Base-by-base conservation (phyloP, 2,329 filamentous ascomycete genomes). In the Fusarium sp. region DNA sequence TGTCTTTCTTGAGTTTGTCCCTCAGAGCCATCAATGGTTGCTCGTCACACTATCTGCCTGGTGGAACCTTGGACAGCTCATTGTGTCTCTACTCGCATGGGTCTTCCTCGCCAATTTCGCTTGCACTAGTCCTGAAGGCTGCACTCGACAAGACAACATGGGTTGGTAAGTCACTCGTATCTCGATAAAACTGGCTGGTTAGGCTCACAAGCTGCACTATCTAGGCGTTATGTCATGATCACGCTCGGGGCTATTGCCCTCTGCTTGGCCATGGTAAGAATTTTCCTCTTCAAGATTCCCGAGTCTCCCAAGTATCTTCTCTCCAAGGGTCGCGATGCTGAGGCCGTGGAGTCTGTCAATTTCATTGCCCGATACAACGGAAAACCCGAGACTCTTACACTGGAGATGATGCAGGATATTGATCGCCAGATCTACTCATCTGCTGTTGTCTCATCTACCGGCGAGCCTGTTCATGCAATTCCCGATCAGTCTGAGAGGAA, bases 21-120 rank as follows among this genome's bases (percentile, higher is more conserved):
- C 81, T 0, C 75, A 76, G 40, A 77, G 70, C 6, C 77, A 82
- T 19, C 81, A 83, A 67, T 83, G 78, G 74, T 71, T 83, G 17
- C 74, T 84, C 4, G 75, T 76, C 1, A 78, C 74, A 1, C 65
- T 82, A 2, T 81, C 80, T 1, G 78, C 74, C 0, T 81, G 82
- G 75, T 85, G 83, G 83, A 81, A 82, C 5, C 61, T 85, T 36
- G 83, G 83, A 1, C 82, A 85, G 65, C 74, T 84, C 7, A 71
- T 82, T 12, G 79, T 79, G 2, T 74, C 77, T 2, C 70, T 38
- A 4, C 20, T 70, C 7, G 53, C 64, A 3, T 82, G 79, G 79
- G 73, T 77, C 3, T 77, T 80, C 51, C 62, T 80, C 3, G 73
- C 77, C 9, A 26, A 26, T 26, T 26, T 26, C 24, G 24, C 24